Percentiles rank a stretch among this genome's conserved stretches.
Evolutionary conservation across 768 basidiomycete genomes (phyloP).

Genomic region (Coprinopsis cinerea): DNA sequence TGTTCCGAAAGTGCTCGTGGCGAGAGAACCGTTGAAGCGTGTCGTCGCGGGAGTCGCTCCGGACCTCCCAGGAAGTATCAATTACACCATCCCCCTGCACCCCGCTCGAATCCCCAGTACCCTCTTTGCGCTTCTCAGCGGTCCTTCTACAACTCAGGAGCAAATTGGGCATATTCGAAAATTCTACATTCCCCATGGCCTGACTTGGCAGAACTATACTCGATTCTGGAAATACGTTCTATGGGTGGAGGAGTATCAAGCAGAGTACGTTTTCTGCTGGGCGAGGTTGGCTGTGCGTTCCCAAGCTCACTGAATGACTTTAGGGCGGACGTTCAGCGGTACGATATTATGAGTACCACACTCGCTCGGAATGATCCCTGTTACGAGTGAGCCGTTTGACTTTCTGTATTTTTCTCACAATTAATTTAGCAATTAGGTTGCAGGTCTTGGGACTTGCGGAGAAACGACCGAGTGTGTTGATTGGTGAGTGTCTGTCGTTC

Average conservation of each 20-base stretch:
- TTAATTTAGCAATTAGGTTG: conserved; percentile 15
- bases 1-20: conserved; percentile 29
- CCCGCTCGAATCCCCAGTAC: conserved; percentile 31
- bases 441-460: conserved; percentile 44
- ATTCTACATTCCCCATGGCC: conserved; percentile 32
- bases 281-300: neutral
- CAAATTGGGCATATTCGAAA: conserved; percentile 25
- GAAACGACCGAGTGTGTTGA: conserved; percentile 50
- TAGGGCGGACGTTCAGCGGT: conserved; percentile 36
- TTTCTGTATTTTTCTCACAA: neutral
- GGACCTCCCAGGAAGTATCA: conserved; percentile 31
- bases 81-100: conserved; percentile 36
- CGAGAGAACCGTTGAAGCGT: conserved; percentile 25
- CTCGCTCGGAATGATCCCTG: conserved; percentile 25
- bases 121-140: conserved; percentile 25
- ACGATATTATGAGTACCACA: conserved; percentile 28
- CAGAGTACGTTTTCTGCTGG: conserved; percentile 28
- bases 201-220: conserved; percentile 36
- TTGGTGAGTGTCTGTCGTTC: conserved; percentile 32
- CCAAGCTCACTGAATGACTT: neutral
- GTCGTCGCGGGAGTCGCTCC: conserved; percentile 40
- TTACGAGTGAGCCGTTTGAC: conserved; percentile 31
- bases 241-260: conserved; percentile 49
- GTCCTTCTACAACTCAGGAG: conserved; percentile 22
- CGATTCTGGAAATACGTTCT: conserved; percentile 45